phyloP scores from a whole-genome alignment of 352 stramenopile species.

The Pythium utonaiense region DNA sequence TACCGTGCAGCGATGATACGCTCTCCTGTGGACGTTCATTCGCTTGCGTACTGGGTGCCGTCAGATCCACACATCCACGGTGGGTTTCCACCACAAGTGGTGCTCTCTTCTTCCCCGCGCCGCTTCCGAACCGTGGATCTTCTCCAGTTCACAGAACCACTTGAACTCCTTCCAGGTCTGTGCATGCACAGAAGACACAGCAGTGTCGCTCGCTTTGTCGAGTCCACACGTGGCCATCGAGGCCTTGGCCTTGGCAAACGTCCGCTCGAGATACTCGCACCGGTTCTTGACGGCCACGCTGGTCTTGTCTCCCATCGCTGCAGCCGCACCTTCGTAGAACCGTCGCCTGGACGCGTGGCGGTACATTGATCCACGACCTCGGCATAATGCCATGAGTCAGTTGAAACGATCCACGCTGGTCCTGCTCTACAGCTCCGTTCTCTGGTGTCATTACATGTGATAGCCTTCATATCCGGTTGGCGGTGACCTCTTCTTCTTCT shows the following conservation, averaged over 20 bases:
- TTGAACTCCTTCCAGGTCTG: background rate
- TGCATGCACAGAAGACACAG: background rate
- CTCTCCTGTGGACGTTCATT: background rate
- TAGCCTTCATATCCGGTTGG: too few relatives aligned
- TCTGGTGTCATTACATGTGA: too few relatives aligned
- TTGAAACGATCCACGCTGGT: too few relatives aligned
- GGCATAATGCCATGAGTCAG: background rate
- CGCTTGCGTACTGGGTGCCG: background rate
- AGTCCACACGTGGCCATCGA: background rate
- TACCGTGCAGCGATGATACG: too few relatives aligned
- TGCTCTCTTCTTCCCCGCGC: background rate
- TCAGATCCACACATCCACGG: too few relatives aligned
- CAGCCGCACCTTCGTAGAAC: background rate
- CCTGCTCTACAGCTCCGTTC: too few relatives aligned
- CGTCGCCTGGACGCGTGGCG: background rate
- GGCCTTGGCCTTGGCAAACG: background rate
- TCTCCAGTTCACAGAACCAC: background rate
- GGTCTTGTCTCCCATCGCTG: background rate
- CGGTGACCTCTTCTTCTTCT: too few relatives aligned
- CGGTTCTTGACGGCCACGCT: background rate
- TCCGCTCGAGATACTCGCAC: background rate
- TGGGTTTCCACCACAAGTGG: background rate
- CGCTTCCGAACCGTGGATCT: background rate
- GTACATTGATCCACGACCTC: background rate
- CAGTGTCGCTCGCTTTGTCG: background rate